phyloP scores from a whole-genome alignment of 495 filamentous ascomycete species.

The Penicillium pancosmium region DNA sequence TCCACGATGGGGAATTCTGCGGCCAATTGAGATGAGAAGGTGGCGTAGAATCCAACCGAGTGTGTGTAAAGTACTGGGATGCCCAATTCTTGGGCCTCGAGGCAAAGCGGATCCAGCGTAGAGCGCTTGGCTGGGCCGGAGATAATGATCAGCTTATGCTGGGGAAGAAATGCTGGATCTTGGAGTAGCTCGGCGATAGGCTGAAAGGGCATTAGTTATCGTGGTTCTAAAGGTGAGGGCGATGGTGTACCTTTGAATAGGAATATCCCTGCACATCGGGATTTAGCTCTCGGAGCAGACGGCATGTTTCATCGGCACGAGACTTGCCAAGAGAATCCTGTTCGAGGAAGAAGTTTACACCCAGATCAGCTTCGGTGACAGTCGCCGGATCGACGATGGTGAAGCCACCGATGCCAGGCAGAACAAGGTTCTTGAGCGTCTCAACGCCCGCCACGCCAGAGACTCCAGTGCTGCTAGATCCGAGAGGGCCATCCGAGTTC shows the following conservation, averaged over 20 bases:
- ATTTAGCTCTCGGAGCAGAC: conserved; percentile 83
- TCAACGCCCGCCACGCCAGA: conserved; percentile 85
- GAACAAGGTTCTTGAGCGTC: conserved; percentile 92
- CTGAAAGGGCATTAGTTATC: conserved; percentile 28
- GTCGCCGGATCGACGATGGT: conserved; percentile 82
- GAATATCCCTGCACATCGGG: conserved; percentile 83
- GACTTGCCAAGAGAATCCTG: conserved; percentile 73
- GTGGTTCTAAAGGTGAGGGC: not conserved
- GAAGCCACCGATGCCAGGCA: conserved; percentile 93
- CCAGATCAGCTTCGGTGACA: conserved; percentile 81
- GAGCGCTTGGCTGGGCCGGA: conserved; percentile 67
- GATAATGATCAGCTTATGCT: conserved; percentile 75
- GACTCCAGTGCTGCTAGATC: conserved; percentile 47
- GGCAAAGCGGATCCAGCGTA: conserved; percentile 58
- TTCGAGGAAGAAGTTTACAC: conserved; percentile 96
- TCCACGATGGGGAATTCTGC: conserved; percentile 90
- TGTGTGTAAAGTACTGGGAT: conserved; percentile 83
- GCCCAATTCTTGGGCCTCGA: conserved; percentile 59
- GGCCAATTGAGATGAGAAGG: conserved; percentile 76
- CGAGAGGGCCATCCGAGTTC: conserved; percentile 62
- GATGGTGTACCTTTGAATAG: conserved; percentile 44
- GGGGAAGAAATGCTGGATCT: conserved; percentile 49
- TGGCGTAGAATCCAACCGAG: conserved; percentile 85
- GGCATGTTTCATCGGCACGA: conserved; percentile 77
- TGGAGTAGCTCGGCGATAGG: conserved; percentile 41